Evolutionary conservation across 768 basidiomycete species (phyloP).

Genomic region (Serendipita sp.): DNA sequence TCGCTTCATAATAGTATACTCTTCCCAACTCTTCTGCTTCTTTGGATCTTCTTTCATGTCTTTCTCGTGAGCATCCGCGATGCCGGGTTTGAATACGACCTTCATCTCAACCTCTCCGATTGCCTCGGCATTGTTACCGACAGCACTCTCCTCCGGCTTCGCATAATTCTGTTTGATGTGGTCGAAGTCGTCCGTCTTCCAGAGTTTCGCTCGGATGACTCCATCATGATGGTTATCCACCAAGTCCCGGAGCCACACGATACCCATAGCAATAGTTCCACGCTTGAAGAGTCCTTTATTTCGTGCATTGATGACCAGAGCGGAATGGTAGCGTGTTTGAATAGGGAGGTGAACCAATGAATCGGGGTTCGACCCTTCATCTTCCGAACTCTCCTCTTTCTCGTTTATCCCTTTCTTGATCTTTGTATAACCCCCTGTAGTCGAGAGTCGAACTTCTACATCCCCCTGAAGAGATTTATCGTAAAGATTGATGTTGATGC

Average conservation of each 20-base stretch:
- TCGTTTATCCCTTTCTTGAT: not conserved
- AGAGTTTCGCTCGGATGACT: conserved; percentile 4
- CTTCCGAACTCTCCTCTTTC: not conserved
- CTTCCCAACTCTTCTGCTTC: not conserved
- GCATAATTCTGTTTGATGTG: conserved; percentile 6
- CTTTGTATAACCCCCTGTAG: not conserved
- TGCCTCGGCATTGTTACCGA: not conserved
- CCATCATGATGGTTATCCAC: conserved; percentile 5
- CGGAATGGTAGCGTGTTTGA: conserved; percentile 1
- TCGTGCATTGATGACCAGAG: not conserved
- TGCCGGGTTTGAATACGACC: conserved; percentile 5
- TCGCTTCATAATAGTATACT: conserved; percentile 2
- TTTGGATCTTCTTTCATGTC: not conserved
- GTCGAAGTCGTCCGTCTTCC: not conserved
- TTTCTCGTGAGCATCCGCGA: conserved; percentile 5
- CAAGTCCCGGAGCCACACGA: conserved; percentile 7
- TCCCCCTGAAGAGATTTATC: not conserved
- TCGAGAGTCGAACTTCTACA: conserved; percentile 1
- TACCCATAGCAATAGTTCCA: not conserved
- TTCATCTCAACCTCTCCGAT: conserved; percentile 3
- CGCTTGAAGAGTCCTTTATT: not conserved
- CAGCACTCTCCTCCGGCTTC: not conserved
- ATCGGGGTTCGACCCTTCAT: not conserved
- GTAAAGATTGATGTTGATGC: not conserved
- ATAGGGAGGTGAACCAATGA: not conserved